Evolutionary conservation across 208 protist species (phyloP).

Genomic region (Phytomonas francai): DNA sequence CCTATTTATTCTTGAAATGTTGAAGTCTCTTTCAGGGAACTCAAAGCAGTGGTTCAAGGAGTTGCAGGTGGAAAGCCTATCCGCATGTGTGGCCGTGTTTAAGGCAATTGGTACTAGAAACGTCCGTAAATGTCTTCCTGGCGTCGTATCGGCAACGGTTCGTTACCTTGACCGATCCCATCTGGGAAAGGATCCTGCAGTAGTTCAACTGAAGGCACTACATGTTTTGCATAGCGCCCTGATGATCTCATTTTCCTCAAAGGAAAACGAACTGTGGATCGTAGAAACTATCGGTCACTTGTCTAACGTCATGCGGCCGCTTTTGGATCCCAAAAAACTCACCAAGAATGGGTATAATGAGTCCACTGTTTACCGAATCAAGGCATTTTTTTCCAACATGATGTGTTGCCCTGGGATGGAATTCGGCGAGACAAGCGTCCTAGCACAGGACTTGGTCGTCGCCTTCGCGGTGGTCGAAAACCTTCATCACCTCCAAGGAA

Average conservation of each 20-base stretch:
- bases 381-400: constrained; percentile 21
- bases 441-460: constrained; percentile 21
- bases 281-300: constrained; percentile 23
- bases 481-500: constrained; percentile 24
- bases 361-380: constrained; percentile 17
- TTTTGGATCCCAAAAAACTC: constrained; percentile 23
- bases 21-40: constrained; percentile 61
- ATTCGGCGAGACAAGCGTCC: constrained; percentile 9
- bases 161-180: constrained; percentile 61
- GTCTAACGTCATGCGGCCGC: constrained; percentile 16
- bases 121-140: constrained; percentile 60
- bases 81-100: constrained; percentile 51
- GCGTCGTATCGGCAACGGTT: constrained; percentile 60
- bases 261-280: constrained; percentile 25
- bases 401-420: constrained; percentile 22
- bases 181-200: constrained; percentile 55
- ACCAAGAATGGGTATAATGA: constrained; percentile 13
- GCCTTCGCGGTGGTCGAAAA: constrained; percentile 30
- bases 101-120: constrained; percentile 41
- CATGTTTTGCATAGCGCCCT: constrained; percentile 12
- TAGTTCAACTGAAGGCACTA: constrained; percentile 34
- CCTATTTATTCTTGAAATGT: constrained; percentile 78
- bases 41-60: constrained; percentile 69
- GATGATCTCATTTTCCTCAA: constrained; percentile 12
- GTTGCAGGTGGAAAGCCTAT: constrained; percentile 57